Conservation (phyloP, 345 rosid genomes). For the Streptanthus diversifolius region DNA sequence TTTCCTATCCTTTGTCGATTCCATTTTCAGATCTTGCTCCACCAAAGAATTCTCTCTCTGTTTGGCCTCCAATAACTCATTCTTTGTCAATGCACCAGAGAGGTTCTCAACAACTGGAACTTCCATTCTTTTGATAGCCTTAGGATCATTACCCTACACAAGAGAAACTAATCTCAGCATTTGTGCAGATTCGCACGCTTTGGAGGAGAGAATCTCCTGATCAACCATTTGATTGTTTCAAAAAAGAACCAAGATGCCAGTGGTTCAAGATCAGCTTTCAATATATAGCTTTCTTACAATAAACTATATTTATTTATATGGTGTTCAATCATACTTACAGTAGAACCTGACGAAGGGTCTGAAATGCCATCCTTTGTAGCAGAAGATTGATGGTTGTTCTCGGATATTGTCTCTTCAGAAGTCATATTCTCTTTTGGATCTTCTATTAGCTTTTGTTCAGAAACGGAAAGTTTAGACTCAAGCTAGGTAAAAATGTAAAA, state of each 20-base stretch:
- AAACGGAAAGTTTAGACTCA: constrained; percentile 12
- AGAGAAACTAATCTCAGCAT: constrained; percentile 12
- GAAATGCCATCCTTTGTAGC: constrained; percentile 30
- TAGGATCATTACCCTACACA: constrained; percentile 45
- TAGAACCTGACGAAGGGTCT: constrained; percentile 22
- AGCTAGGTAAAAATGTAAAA: background rate
- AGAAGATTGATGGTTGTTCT: constrained; percentile 36
- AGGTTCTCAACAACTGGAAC: constrained; percentile 48
- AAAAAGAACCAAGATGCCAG: background rate
- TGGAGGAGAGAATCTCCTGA: constrained; percentile 6
- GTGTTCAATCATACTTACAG: constrained; percentile 39
- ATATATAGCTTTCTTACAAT: background rate
- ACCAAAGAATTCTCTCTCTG: constrained; percentile 56
- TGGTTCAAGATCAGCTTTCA: constrained; percentile 4
- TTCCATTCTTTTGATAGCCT: constrained; percentile 44
- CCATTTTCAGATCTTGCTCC: constrained; percentile 67
- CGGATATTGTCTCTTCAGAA: constrained; percentile 37
- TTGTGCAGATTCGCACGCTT: constrained; percentile 3
- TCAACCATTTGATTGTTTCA: background rate
- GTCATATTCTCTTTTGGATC: constrained; percentile 33
- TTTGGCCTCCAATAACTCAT: constrained; percentile 50
- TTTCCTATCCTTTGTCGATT: constrained; percentile 62
- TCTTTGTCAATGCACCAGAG: constrained; percentile 53
- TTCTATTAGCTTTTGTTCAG: constrained; percentile 47
- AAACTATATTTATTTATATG: background rate